Conservation (phyloP, 1,284 basidiomycete genomes). For the Cutaneotrichosporon cutaneum region DNA sequence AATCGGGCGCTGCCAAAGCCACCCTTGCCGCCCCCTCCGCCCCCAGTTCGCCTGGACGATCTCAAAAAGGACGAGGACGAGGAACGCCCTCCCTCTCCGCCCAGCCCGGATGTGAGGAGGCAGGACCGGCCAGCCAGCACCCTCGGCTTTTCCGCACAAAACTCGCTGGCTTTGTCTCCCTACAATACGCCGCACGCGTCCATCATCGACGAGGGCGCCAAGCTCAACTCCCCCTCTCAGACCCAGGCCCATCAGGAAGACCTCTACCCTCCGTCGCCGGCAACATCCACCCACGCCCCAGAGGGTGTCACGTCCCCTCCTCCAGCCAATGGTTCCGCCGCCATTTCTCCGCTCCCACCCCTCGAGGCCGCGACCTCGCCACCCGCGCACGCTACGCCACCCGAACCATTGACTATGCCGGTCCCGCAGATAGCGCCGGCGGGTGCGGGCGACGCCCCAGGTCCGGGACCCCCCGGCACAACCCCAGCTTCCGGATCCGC, state of each 20-base stretch:
- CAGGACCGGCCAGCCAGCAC: constrained; percentile 32
- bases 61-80: not conserved
- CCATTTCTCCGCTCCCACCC: not conserved
- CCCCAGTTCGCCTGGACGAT: constrained; percentile 7
- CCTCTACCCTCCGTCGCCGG: not conserved
- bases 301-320: not conserved
- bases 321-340: not conserved
- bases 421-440: not conserved
- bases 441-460: not conserved
- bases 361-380: not conserved
- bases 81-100: constrained; percentile 6
- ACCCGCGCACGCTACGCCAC: not conserved
- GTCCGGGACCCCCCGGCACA: not conserved
- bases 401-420: not conserved
- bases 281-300: not conserved
- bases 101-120: constrained; percentile 2
- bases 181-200: not conserved
- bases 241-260: not conserved
- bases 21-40: constrained; percentile 17
- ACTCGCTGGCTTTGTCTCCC: not conserved
- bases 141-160: constrained; percentile 17
- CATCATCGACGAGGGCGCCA: not conserved
- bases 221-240: not conserved
- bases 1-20: constrained; percentile 1
- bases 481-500: not conserved